These are phyloP conservation scores for Laguncularia racemosa DNA, from an alignment of 345 rosid species.

Conservation along the genomic window DNA sequence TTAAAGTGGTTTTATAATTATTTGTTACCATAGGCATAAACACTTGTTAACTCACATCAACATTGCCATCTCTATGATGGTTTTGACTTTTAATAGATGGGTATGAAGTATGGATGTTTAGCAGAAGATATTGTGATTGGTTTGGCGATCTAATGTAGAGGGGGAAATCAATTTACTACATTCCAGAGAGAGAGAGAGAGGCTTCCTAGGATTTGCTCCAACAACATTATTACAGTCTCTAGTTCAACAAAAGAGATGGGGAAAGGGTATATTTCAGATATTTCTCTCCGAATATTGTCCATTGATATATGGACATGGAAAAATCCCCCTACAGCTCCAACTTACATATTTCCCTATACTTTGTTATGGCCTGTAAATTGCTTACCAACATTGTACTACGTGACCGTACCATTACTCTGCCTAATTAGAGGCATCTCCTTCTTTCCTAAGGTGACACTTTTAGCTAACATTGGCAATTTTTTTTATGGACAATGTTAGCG, in stretches of 20 bases:
- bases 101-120: conserved; percentile 28
- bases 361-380: conserved; percentile 24
- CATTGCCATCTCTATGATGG: neutral
- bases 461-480: too few relatives aligned
- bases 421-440: conserved; percentile 28
- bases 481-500: too few relatives aligned
- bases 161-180: conserved; percentile 30
- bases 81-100: conserved; percentile 34
- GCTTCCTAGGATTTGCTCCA: conserved; percentile 36
- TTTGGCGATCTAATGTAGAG: conserved; percentile 28
- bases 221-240: conserved; percentile 20
- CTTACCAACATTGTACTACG: conserved; percentile 28
- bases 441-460: conserved; percentile 24
- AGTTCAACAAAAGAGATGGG: conserved; percentile 43
- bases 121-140: conserved; percentile 41
- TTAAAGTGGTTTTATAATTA: neutral
- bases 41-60: too few relatives aligned
- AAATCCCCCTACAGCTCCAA: conserved; percentile 23
- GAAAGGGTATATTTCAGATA: conserved; percentile 33
- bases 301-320: conserved; percentile 15
- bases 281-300: conserved; percentile 29
- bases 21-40: neutral
- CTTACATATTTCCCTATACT: conserved; percentile 13
- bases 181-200: conserved; percentile 26
- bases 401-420: conserved; percentile 31